These are phyloP conservation scores for Pontederia crassipes DNA, from an alignment of 176 grass and related monocot species.

Conservation along the genomic window DNA sequence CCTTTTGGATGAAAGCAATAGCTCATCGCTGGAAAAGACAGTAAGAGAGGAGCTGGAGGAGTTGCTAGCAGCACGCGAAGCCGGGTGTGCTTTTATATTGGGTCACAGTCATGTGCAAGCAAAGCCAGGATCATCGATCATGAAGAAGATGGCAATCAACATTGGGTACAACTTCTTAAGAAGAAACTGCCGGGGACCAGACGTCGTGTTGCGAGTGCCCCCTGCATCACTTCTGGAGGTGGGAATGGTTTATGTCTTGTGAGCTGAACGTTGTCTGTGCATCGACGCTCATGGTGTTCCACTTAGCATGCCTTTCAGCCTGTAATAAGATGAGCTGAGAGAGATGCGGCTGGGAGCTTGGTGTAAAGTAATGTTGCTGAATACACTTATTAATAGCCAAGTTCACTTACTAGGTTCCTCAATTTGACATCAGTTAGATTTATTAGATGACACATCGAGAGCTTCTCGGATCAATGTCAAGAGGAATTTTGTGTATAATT, in stretches of 20 bases:
- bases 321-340: too few relatives aligned
- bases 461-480: too few relatives aligned
- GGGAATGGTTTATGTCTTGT: conserved; percentile 91
- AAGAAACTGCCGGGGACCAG: conserved; percentile 69
- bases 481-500: too few relatives aligned
- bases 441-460: too few relatives aligned
- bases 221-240: conserved; percentile 87
- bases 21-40: conserved; percentile 39
- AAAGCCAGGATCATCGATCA: conserved; percentile 65
- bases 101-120: conserved; percentile 80
- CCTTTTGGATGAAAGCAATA: conserved; percentile 46
- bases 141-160: conserved; percentile 55
- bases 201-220: conserved; percentile 70
- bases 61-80: conserved; percentile 43
- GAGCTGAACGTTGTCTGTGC: conserved; percentile 3
- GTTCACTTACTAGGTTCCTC: too few relatives aligned
- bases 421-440: too few relatives aligned
- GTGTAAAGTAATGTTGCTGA: too few relatives aligned
- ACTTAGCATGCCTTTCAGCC: too few relatives aligned
- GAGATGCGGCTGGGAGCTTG: too few relatives aligned
- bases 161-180: conserved; percentile 82
- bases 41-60: conserved; percentile 59
- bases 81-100: conserved; percentile 76
- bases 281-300: too few relatives aligned
- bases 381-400: too few relatives aligned